Conservation (phyloP, 768 basidiomycete genomes). For the Tylopilus sp. region DNA sequence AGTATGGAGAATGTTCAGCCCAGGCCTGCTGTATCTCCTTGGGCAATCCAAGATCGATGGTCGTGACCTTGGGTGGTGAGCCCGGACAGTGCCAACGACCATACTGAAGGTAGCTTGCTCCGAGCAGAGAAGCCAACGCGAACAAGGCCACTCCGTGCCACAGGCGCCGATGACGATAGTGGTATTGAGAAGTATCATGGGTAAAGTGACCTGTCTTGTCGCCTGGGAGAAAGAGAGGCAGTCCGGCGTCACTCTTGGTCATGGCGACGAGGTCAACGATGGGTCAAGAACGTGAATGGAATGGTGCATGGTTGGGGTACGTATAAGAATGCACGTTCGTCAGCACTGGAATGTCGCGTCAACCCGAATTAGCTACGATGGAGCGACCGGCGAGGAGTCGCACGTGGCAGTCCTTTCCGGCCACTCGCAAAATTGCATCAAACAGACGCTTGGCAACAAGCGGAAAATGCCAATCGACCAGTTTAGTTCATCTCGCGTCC, state of each 20-base stretch:
- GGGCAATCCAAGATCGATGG: conserved; percentile 7
- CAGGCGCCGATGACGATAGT: not conserved
- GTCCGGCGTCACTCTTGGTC: not conserved
- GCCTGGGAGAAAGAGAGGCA: conserved; percentile 5
- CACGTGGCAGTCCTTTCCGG: not conserved
- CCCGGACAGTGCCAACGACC: conserved; percentile 4
- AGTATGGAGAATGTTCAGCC: conserved; percentile 64
- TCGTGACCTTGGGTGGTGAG: not conserved
- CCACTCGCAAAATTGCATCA: conserved; percentile 6
- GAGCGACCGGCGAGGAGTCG: not conserved
- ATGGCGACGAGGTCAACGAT: not conserved
- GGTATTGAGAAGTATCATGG: not conserved
- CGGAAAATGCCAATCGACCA: not conserved
- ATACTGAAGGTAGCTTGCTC: conserved; percentile 11
- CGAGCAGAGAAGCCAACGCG: conserved; percentile 14
- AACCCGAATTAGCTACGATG: conserved; percentile 6
- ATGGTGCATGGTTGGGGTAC: not conserved
- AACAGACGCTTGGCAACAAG: not conserved
- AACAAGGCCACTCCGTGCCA: conserved; percentile 6
- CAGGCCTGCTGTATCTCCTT: conserved; percentile 38
- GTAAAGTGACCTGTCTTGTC: conserved; percentile 3
- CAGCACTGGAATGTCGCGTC: conserved; percentile 6
- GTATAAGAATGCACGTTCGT: conserved; percentile 27
- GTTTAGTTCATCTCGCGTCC: not conserved
- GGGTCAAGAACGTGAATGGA: conserved; percentile 5